Base-by-base conservation (phyloP, 2,329 filamentous ascomycete species). In the Claviceps capensis region DNA sequence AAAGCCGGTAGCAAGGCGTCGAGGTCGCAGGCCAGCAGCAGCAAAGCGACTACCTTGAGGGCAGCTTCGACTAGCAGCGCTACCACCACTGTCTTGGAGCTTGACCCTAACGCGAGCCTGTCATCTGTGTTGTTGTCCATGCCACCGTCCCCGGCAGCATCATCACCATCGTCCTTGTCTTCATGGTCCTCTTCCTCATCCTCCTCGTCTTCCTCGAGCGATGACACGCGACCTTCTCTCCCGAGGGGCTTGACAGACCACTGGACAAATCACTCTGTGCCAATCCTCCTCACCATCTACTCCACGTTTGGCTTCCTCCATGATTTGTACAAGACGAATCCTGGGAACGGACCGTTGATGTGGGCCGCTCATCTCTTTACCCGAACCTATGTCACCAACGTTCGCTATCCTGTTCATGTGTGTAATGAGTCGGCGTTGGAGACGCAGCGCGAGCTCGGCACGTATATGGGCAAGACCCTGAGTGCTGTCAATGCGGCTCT, bases 331-430 rank as follows among this genome's bases (percentile, higher is more conserved):
- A 55, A 51, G 17, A 54, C 56, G 7, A 54, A 58, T 22, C 47
- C 54, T 19, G 19, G 52, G 16, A 56, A 68, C 41, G 67, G 69
- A 5, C 67, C 68, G 7, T 58, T 71, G n/a, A 49, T 66, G 9
- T 69, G 66, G 61, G 65, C 67, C 5, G 65, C 67, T 16, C 69
- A 71, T 47, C 63, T 70, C 38, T 71, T 70, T 55, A 61, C 69
- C 22, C 60, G 67, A 17, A 69, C 69, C 17, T 71, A 70, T 49
- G 58, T 69, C 38, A 68, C 62, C 30, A 71, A 70, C 42, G 47
- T 69, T 26, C 59, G 60, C 17, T 61, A 65, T 22, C 62, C 66
- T 1, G 65, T 65, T 5, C 58, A 63, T 30, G 54, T 63, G 7
- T 53, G 61, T 34, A 60, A 56, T 14, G 56, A 56, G 6, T 63